Conservation (phyloP, 768 basidiomycete species). For the Clitopilus passeckerianus region DNA sequence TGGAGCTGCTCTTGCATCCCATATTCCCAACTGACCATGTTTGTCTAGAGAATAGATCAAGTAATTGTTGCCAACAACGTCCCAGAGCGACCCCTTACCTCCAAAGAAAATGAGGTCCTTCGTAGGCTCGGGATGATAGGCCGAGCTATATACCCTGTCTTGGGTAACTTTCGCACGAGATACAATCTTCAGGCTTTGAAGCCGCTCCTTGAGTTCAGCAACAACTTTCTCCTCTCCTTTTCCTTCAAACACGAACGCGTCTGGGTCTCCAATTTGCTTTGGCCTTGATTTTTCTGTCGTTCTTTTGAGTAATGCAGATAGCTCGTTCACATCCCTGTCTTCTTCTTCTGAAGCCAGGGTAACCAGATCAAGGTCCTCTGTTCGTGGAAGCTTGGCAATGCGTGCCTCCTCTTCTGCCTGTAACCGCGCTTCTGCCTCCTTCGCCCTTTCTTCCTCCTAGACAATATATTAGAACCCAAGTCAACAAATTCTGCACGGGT, state of each 20-base stretch:
- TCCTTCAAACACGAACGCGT: slow-evolving; percentile 39
- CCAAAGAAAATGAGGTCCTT: slow-evolving; percentile 89
- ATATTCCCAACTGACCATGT: slow-evolving; percentile 77
- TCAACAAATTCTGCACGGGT: slow-evolving; percentile 3
- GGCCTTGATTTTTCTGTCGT: slow-evolving; percentile 30
- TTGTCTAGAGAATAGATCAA: slow-evolving; percentile 50
- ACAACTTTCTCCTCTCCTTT: slow-evolving; percentile 45
- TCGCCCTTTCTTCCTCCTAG: slow-evolving; percentile 39
- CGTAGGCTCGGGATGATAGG: slow-evolving; percentile 74
- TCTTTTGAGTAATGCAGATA: slow-evolving; percentile 40
- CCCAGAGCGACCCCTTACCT: slow-evolving; percentile 31
- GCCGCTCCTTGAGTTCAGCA: slow-evolving; percentile 45
- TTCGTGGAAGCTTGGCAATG: slow-evolving; percentile 63
- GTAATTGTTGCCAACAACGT: background rate
- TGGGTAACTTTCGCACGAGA: slow-evolving; percentile 78
- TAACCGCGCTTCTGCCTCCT: slow-evolving; percentile 58
- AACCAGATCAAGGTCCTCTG: slow-evolving; percentile 57
- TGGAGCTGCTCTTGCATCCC: slow-evolving; percentile 72
- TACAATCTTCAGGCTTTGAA: slow-evolving; percentile 57
- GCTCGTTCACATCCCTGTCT: slow-evolving; percentile 36
- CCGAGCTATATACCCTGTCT: slow-evolving; percentile 70
- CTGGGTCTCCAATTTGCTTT: slow-evolving; percentile 37
- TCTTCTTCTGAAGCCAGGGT: slow-evolving; percentile 50
- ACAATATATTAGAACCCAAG: slow-evolving; percentile 32
- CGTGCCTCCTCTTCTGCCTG: slow-evolving; percentile 59